phyloP scores from a whole-genome alignment of 768 basidiomycete genomes.

The Panaeolus cyanescens region DNA sequence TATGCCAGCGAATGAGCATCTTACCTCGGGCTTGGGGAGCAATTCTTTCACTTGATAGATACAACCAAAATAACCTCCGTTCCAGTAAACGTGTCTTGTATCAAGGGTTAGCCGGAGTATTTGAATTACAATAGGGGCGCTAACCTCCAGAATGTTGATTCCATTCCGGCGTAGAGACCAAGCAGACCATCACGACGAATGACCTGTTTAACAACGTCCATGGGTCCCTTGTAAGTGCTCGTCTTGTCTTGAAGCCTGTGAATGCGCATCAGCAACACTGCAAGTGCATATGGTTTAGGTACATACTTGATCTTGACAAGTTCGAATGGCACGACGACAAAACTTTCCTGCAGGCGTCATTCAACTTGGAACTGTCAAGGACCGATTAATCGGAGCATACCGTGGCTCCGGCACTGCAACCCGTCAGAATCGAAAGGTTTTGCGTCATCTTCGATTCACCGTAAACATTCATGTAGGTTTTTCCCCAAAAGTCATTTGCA shows the following conservation, averaged over 20 bases:
- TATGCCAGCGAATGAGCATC: constrained; percentile 16
- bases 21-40: constrained; percentile 85
- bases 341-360: constrained; percentile 63
- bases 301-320: constrained; percentile 84
- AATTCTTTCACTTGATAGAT: constrained; percentile 84
- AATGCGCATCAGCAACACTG: background rate
- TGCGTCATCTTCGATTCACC: constrained; percentile 90
- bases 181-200: constrained; percentile 77
- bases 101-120: background rate
- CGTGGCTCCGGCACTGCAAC: constrained; percentile 93
- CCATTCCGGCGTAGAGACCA: constrained; percentile 93
- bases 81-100: constrained; percentile 81
- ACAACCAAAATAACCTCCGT: constrained; percentile 93
- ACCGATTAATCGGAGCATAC: constrained; percentile 27
- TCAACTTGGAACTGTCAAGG: background rate
- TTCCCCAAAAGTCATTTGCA: constrained; percentile 96
- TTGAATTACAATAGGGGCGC: constrained; percentile 10
- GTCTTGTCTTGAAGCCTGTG: constrained; percentile 87
- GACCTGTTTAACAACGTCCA: constrained; percentile 86
- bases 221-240: constrained; percentile 87
- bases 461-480: constrained; percentile 58
- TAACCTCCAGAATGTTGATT: constrained; percentile 96
- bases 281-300: background rate
- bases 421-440: constrained; percentile 83
- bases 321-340: constrained; percentile 97